Evolutionary conservation across 2,329 filamentous ascomycete genomes (phyloP), one percentile per base, ranked within the genome.

Genomic region (Chrysoporthe deuterocubensis): DNA sequence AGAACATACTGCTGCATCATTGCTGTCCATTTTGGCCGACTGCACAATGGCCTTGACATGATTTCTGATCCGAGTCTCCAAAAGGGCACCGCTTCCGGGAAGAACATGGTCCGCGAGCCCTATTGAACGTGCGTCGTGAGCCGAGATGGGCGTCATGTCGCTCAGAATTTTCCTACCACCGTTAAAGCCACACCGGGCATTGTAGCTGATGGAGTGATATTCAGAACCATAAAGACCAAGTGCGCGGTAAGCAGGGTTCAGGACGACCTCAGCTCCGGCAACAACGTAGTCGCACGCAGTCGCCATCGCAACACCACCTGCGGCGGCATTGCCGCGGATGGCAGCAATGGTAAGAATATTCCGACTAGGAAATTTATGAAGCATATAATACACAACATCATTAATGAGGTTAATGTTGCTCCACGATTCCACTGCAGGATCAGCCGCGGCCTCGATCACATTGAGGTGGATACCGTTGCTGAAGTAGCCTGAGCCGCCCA

Each of bases 381-480:
- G 72, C 0, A 82, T 70, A 58, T 77, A 75, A 59, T 80, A 73
- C 0, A 80, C 76, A 16, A 81, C 76, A 69, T 81, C 79, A 67
- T 82, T 75, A 71, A 82, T 81, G 64, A 78, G 77, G 68, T 81
- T 82, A 76, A 81, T 81, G 71, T 81, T 81, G 52, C 75, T 72
- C 79, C 79, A 82, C 8, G 80, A 81, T 70, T 81, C 80, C 9
- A 75, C 69, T 0, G 79, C 73, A 4, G 80, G 75, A 66, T 80
- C 76, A 6, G 72, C 66, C 1, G 76, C 76, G 21, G 78, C 76
- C 72, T 82, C 80, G 70, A 81, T 81, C 57, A 81, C 79, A 65
- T 82, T 82, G 26, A 82, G 75, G 7, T 80, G 79, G 61, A 82
- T 80, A 40, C 80, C 80, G 67, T 81, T 81, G 74, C 77, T 80